phyloP scores from a whole-genome alignment of 371 early-diverging fungal genomes.

The Ecytonucleospora hepatopenaei region DNA sequence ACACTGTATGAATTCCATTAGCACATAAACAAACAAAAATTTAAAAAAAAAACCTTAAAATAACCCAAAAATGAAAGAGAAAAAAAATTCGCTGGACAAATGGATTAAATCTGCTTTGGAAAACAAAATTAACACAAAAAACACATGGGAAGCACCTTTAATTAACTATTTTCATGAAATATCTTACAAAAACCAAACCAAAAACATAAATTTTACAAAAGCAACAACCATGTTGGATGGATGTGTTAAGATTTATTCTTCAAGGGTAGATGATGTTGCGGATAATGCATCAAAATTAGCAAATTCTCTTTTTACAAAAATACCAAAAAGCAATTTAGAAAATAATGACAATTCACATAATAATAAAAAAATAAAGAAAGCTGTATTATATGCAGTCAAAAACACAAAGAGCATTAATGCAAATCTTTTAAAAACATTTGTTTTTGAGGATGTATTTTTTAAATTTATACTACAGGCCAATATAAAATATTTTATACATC shows the following conservation, averaged over 20 bases:
- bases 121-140: slow-evolving; percentile 79
- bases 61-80: background rate
- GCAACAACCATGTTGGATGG: slow-evolving; percentile 95
- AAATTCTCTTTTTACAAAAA: too few species aligned
- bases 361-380: slow-evolving; percentile 9
- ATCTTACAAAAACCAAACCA: slow-evolving; percentile 67
- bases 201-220: slow-evolving; percentile 83
- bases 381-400: background rate
- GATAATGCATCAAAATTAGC: slow-evolving; percentile 75
- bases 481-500: too few species aligned
- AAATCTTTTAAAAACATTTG: too few species aligned
- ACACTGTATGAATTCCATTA: too few species aligned
- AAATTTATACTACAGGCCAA: too few species aligned
- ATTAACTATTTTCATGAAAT: slow-evolving; percentile 94
- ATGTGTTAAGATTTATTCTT: slow-evolving; percentile 91
- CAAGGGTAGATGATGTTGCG: slow-evolving; percentile 89
- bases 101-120: slow-evolving; percentile 53
- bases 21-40: too few species aligned
- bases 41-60: too few species aligned
- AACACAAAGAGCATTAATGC: background rate
- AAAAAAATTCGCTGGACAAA: slow-evolving; percentile 22
- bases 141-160: slow-evolving; percentile 87
- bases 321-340: slow-evolving; percentile 36
- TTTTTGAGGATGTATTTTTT: too few species aligned
- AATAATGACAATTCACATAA: slow-evolving; percentile 16